Base-by-base conservation (phyloP, 305 asterid genomes). In the Plantago coronopus region DNA sequence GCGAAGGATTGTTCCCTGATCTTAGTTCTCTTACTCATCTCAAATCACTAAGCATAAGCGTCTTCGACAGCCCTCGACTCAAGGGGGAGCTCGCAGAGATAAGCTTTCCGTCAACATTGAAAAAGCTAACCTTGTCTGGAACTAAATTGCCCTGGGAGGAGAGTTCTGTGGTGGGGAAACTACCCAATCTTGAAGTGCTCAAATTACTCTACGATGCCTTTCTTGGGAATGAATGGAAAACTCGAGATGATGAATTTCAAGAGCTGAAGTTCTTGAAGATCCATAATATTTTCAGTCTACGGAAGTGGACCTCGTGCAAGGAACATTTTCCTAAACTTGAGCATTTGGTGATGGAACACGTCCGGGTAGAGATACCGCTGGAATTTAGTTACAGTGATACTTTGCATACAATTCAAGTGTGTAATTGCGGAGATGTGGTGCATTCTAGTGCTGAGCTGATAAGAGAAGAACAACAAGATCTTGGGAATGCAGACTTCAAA, bases 141-240 rank as follows among this genome's bases (percentile, higher is more conserved):
- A n/a, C 31, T 3, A 14, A 19, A 14, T 17, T 72, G n/a, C 55
- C 48, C 1, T 44, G 63, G 72, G 58, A 67, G 13, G 38, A 14
- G 22, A 50, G 38, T 17, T 66, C 62, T 17, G 6, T 51, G 3
- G 18, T 72, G 15, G 58, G 68, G 42, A 57, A 9, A 54, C 56
- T 72, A 53, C 69, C 72, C 1, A 67, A 57, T 12, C 67, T 67
- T 11, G 64, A 63, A 46, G 62, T 67, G 49, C 60, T 72, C 13
- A 67, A 67, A 49, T 51, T 67, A 51, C 11, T 19, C 13, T 2
- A 5, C 5, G 38, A 16, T 27, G 69, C 68, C 23, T 54, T 61
- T 2, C 43, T 12, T 31, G 69, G 76, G 42, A 20, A 17, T 7
- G 17, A 48, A 17, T 66, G 76, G 72, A 27, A 31, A 29, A 67